Base-by-base conservation (phyloP, 83 land plant species). In the Picea mariana region DNA sequence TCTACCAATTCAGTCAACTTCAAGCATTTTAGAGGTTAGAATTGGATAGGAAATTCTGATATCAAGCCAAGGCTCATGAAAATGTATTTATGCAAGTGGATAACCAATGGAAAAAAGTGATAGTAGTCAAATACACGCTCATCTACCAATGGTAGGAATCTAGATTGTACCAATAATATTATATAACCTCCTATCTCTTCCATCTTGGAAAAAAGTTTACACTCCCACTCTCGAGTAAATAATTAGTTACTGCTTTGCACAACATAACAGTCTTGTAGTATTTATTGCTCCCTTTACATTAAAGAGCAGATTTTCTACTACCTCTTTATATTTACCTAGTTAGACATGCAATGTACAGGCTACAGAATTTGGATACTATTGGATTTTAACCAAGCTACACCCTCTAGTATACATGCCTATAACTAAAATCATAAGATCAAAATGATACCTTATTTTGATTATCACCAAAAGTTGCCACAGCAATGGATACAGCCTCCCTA, bases 401-500 rank as follows among this genome's bases (percentile, higher is more conserved):
- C 42, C 26, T 9, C 31, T 55, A 15, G 16, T 11, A 58, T 60
- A 16, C 42, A 78, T 15, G 20, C 21, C 55, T 40, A 40, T 42
- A 47, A 24, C 81, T 67, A 38, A 27, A 38, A 79, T 18, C 13
- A 83, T 77, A 8, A 83, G 75, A 44, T 49, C 31, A 68, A 21
- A 31, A 81, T 17, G 21, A 24, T 82, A 91, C 99, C 98, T 96
- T 96, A 65, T 89, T 82, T 68, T 92, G 97, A 80, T 91, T 85
- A 82, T 96, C 99, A 26, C 99, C 99, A 88, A 91, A 96, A 67
- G 89, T 83, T 20, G 84, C 86, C 72, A 96, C 87, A 6, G 94
- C 99, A 82, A 89, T 18, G 1, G 88, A 71, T 47, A 93, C 99
- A 82, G 97, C 99, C 82, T 96, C 98, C 58, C 88, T 89, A 61